Conservation (phyloP, 2,329 filamentous ascomycete species). For the Clarireedia paspali region DNA sequence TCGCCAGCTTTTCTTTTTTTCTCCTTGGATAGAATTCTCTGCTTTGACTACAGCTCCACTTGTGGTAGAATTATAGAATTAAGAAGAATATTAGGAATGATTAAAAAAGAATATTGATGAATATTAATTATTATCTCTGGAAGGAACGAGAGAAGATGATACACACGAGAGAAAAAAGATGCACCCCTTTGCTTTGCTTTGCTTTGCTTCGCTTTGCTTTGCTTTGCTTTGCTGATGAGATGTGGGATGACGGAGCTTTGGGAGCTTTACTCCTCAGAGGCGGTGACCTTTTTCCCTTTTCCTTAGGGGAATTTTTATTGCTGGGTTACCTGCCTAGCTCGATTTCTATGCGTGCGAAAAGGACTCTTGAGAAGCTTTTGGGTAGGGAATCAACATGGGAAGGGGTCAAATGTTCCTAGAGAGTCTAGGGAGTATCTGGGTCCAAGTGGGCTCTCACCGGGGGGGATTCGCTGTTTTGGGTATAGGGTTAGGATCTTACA, state of each 20-base stretch:
- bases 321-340: not conserved
- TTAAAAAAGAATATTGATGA: no score
- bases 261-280: not conserved
- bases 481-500: not conserved
- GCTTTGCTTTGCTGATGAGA: no score
- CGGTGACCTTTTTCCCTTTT: constrained; percentile 6
- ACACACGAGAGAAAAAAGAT: no score
- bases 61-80: no score
- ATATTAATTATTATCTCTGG: no score
- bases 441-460: not conserved
- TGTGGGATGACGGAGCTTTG: not conserved
- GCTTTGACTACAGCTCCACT: no score
- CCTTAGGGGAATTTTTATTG: not conserved
- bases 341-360: not conserved
- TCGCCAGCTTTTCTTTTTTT: not conserved
- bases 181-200: no score
- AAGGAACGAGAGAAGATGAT: no score
- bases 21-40: not conserved
- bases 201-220: no score
- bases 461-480: not conserved
- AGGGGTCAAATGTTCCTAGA: no score
- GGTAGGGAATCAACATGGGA: not conserved
- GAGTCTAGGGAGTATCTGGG: no score
- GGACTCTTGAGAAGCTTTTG: not conserved
- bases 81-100: no score